Percentiles rank a stretch among this genome's conserved stretches.
These are phyloP conservation scores for Epichloe scottii DNA, from an alignment of 2,329 filamentous ascomycete genomes.

Conservation along the genomic window DNA sequence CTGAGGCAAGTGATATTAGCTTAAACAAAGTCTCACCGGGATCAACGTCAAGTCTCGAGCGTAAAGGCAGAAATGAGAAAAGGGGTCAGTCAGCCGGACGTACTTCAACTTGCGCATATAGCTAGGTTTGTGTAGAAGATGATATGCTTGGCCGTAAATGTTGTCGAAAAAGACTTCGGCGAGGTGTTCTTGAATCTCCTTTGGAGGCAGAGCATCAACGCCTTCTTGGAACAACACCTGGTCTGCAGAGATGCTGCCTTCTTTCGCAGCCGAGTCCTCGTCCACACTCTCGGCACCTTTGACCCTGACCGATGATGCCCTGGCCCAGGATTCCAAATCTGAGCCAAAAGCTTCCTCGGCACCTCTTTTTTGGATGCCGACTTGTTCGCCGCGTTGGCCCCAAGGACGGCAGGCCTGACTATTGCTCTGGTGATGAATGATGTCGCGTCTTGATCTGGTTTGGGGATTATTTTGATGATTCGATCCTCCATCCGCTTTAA, in stretches of 20 bases:
- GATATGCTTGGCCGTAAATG: slow-evolving; percentile 90
- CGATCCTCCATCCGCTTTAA: slow-evolving; percentile 95
- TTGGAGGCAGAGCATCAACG: slow-evolving; percentile 65
- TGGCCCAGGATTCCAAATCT: slow-evolving; percentile 73
- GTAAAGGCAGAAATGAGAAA: not conserved
- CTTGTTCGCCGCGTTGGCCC: slow-evolving; percentile 31
- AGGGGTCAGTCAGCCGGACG: slow-evolving; percentile 16
- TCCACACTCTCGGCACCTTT: slow-evolving; percentile 30
- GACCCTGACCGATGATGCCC: slow-evolving; percentile 39
- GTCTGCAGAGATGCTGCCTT: slow-evolving; percentile 57
- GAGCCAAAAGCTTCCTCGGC: slow-evolving; percentile 80
- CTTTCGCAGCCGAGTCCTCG: slow-evolving; percentile 33
- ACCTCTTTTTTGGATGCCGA: slow-evolving; percentile 61
- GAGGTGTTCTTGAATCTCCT: slow-evolving; percentile 85
- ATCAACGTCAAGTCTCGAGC: not conserved
- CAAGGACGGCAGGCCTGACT: slow-evolving; percentile 64
- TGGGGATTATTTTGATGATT: slow-evolving; percentile 90
- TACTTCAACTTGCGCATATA: slow-evolving; percentile 80
- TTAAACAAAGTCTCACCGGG: not conserved
- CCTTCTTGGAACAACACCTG: slow-evolving; percentile 71
- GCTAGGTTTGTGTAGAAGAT: slow-evolving; percentile 89
- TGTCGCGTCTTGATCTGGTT: slow-evolving; percentile 60
- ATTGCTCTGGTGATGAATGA: slow-evolving; percentile 62
- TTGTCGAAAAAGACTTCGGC: slow-evolving; percentile 93
- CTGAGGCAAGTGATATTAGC: slow-evolving; percentile 14